phyloP scores from a whole-genome alignment of 768 basidiomycete species.

The Hysterangium stoloniferum region DNA sequence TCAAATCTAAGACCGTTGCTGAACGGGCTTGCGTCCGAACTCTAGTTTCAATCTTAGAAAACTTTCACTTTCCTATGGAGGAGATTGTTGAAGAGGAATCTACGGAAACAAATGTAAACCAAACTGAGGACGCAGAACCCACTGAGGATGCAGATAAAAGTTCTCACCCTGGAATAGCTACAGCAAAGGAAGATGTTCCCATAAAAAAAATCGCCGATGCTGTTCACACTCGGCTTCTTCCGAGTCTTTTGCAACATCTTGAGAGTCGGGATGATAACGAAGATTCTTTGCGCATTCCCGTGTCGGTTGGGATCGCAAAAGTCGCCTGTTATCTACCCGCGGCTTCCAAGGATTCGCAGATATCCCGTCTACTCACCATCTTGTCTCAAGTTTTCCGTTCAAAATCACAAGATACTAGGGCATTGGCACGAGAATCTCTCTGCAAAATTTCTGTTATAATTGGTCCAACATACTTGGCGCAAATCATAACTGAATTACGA shows the following conservation, averaged over 20 bases:
- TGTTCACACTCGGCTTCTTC: slow-evolving; percentile 70
- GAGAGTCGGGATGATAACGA: slow-evolving; percentile 81
- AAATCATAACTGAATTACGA: slow-evolving; percentile 74
- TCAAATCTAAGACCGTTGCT: slow-evolving; percentile 53
- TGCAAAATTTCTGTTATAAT: slow-evolving; percentile 68
- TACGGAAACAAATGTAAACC: slow-evolving; percentile 3
- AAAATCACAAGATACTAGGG: slow-evolving; percentile 86
- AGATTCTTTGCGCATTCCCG: slow-evolving; percentile 79
- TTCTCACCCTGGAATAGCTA: slow-evolving; percentile 13
- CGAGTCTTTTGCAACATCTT: slow-evolving; percentile 68
- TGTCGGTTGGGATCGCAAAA: slow-evolving; percentile 79
- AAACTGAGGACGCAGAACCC: slow-evolving; percentile 18
- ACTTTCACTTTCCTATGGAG: slow-evolving; percentile 87
- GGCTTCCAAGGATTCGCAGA: slow-evolving; percentile 53
- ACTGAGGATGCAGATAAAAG: slow-evolving; percentile 23
- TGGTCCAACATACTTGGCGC: slow-evolving; percentile 66
- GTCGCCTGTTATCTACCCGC: slow-evolving; percentile 77
- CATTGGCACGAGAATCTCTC: slow-evolving; percentile 75
- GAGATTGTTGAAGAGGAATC: slow-evolving; percentile 31
- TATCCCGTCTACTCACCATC: slow-evolving; percentile 70
- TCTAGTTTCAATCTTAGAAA: slow-evolving; percentile 76
- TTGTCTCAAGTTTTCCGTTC: slow-evolving; percentile 89
- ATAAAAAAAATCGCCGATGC: slow-evolving; percentile 53
- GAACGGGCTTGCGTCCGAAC: slow-evolving; percentile 81
- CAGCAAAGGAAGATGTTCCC: slow-evolving; percentile 4